These are phyloP conservation scores for Aspergillus ochraceoroseus DNA, from an alignment of 2,329 filamentous ascomycete species.

Conservation along the genomic window DNA sequence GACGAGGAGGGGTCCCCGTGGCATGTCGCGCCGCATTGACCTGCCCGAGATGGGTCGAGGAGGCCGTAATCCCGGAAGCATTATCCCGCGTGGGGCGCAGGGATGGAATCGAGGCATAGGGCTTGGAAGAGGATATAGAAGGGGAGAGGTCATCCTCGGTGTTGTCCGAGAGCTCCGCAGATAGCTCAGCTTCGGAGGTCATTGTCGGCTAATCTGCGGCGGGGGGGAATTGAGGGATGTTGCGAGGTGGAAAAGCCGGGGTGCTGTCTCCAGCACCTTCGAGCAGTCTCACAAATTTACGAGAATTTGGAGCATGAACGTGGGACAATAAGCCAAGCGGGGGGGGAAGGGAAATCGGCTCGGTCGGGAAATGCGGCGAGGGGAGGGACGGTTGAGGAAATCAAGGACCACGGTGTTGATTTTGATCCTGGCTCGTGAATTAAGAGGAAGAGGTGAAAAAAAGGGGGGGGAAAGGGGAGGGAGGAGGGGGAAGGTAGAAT, in stretches of 20 bases:
- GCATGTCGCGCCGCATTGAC: constrained; percentile 62
- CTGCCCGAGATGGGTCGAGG: constrained; percentile 77
- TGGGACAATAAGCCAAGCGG: not conserved
- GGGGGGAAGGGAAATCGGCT: constrained; percentile 3
- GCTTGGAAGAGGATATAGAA: constrained; percentile 34
- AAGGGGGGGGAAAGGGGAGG: not conserved
- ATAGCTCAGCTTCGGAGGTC: constrained; percentile 21
- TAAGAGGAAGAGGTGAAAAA: no score
- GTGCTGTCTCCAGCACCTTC: constrained; percentile 12
- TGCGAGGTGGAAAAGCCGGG: constrained; percentile 7
- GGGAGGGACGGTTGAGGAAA: no score
- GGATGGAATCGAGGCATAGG: constrained; percentile 25
- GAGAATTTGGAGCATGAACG: constrained; percentile 7
- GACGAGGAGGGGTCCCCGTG: constrained; percentile 25
- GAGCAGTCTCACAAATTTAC: constrained; percentile 8
- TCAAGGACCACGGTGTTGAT: not conserved
- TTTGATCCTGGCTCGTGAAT: no score
- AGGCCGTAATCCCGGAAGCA: constrained; percentile 60
- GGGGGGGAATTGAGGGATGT: not conserved
- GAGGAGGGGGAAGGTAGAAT: constrained; percentile 3
- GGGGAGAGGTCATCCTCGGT: constrained; percentile 23
- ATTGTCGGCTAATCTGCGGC: constrained; percentile 15
- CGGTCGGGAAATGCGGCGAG: constrained; percentile 8
- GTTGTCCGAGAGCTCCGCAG: constrained; percentile 21
- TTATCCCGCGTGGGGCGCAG: constrained; percentile 26